phyloP scores from a whole-genome alignment of 2,329 filamentous ascomycete species.

The Beauveria varroae region DNA sequence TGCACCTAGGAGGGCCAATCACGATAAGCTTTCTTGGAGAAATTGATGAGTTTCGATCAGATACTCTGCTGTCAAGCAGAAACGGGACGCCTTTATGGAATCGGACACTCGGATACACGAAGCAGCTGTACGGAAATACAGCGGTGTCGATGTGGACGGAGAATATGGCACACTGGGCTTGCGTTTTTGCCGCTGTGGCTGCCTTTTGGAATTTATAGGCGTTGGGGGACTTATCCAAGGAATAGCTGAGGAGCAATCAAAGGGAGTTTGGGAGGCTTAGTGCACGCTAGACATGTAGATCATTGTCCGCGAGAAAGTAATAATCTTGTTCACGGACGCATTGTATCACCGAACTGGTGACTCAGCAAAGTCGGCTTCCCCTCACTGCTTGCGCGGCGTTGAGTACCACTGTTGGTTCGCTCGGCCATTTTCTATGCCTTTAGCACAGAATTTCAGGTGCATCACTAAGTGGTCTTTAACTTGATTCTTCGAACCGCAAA shows the following conservation, averaged over 20 bases:
- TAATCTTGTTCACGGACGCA: background rate
- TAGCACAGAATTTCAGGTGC: no score
- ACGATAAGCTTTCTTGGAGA: conserved; percentile 2
- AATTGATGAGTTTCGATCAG: conserved; percentile 1
- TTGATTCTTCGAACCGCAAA: no score
- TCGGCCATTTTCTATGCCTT: background rate
- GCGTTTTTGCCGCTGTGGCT: background rate
- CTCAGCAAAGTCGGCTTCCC: background rate
- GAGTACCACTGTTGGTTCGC: background rate
- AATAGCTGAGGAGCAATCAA: no score
- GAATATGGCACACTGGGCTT: background rate
- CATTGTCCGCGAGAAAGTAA: no score
- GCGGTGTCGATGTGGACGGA: background rate
- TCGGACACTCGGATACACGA: background rate
- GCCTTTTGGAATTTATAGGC: background rate
- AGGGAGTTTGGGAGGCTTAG: no score
- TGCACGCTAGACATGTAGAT: no score
- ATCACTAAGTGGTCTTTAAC: no score
- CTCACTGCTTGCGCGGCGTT: background rate
- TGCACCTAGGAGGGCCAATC: conserved; percentile 2
- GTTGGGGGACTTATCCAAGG: background rate
- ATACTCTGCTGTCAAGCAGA: background rate
- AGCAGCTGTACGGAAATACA: background rate
- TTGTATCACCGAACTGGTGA: background rate
- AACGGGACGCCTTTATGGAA: conserved; percentile 2